Conservation (phyloP, 192 early-diverging fungal species). For the Phycomyces nitens region DNA sequence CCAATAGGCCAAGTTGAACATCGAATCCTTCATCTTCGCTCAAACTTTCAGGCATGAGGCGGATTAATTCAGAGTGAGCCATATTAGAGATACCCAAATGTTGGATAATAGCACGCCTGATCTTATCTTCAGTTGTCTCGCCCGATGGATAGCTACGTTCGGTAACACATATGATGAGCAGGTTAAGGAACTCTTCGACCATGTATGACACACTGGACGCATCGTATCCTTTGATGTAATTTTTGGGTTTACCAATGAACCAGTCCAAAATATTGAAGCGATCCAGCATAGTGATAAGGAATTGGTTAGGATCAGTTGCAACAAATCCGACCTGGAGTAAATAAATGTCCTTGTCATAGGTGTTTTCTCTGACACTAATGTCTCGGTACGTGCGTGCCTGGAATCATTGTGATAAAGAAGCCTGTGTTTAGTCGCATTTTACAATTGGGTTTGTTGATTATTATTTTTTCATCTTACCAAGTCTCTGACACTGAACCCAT, state of each 20-base stretch:
- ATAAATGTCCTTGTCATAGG: conserved; percentile 88
- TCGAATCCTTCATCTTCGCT: conserved; percentile 72
- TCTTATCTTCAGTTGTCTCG: conserved; percentile 58
- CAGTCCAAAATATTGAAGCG: conserved; percentile 82
- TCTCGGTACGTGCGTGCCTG: conserved; percentile 82
- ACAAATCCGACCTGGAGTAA: conserved; percentile 72
- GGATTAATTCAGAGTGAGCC: conserved; percentile 80
- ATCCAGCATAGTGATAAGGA: conserved; percentile 79
- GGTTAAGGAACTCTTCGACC: conserved; percentile 85
- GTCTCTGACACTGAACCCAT: conserved; percentile 74
- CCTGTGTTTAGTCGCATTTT: too few species aligned
- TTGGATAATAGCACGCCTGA: conserved; percentile 86
- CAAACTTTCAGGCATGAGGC: conserved; percentile 78
- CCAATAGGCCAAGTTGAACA: conserved; percentile 66
- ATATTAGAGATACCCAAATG: conserved; percentile 63
- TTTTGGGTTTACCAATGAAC: conserved; percentile 65
- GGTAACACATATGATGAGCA: conserved; percentile 78
- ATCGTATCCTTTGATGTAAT: conserved; percentile 56
- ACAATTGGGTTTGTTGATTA: too few species aligned
- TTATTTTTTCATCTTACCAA: too few species aligned
- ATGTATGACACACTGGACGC: conserved; percentile 68
- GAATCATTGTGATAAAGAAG: conserved; percentile 6
- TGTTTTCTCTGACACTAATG: conserved; percentile 77
- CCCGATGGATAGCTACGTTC: conserved; percentile 72
- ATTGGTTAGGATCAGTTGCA: conserved; percentile 70